Conservation (phyloP, 1,284 basidiomycete genomes). For the Leccinum variabile region DNA sequence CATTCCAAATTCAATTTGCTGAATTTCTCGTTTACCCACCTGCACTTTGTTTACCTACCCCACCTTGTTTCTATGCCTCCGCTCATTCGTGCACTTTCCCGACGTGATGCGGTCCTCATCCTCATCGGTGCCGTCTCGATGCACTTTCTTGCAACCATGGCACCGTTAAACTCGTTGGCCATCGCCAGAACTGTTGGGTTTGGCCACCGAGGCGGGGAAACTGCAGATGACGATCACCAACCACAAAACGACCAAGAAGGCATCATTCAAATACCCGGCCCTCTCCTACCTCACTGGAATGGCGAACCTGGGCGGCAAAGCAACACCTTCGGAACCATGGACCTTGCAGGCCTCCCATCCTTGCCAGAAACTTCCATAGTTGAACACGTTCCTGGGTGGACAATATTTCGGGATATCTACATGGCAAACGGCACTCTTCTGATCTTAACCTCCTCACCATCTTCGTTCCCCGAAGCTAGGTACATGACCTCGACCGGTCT, state of each 20-base stretch:
- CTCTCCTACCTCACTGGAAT: constrained; percentile 3
- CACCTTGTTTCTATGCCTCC: constrained; percentile 21
- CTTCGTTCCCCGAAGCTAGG: constrained; percentile 59
- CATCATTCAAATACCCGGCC: not conserved
- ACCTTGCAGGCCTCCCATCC: constrained; percentile 16
- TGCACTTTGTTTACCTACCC: not conserved
- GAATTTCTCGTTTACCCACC: not conserved
- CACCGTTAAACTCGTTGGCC: constrained; percentile 33
- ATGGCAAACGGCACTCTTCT: constrained; percentile 76
- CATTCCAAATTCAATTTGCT: not conserved
- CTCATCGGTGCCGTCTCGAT: constrained; percentile 51
- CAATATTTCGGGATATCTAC: constrained; percentile 75
- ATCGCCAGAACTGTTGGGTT: constrained; percentile 39
- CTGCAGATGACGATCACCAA: constrained; percentile 14
- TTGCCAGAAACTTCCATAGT: constrained; percentile 54
- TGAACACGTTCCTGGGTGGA: constrained; percentile 78
- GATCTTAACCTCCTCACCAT: constrained; percentile 50
- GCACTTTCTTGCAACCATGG: constrained; percentile 47
- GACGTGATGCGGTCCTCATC: constrained; percentile 51
- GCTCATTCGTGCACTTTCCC: constrained; percentile 34
- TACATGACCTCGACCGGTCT: constrained; percentile 72
- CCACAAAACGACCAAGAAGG: constrained; percentile 18
- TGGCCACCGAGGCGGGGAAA: constrained; percentile 27
- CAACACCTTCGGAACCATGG: not conserved
- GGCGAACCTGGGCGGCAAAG: not conserved